Evolutionary conservation across 2,329 filamentous ascomycete genomes (phyloP).

Genomic region (Ascochyta clinopodiicola): DNA sequence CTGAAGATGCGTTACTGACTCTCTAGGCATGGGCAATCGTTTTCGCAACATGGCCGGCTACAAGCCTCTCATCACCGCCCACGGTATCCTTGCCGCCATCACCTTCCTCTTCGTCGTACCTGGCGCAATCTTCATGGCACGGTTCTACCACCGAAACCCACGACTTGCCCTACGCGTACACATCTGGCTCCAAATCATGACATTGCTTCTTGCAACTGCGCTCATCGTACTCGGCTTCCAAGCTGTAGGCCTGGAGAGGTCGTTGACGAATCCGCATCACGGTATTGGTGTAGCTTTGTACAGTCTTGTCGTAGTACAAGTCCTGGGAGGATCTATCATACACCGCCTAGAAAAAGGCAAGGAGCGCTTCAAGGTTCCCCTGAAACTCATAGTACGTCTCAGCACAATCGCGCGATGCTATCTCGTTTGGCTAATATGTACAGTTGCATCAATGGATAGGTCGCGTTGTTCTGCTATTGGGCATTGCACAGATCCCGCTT

Average conservation of each 20-base stretch:
- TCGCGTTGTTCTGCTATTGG: slow-evolving; percentile 76
- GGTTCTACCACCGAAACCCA: slow-evolving; percentile 71
- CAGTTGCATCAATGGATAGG: slow-evolving; percentile 90
- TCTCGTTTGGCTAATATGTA: slow-evolving; percentile 36
- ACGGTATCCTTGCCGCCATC: slow-evolving; percentile 74
- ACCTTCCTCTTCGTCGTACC: slow-evolving; percentile 79
- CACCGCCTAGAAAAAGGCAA: slow-evolving; percentile 61
- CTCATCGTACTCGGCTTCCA: slow-evolving; percentile 79
- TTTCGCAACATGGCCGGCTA: slow-evolving; percentile 75
- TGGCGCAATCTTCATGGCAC: slow-evolving; percentile 73
- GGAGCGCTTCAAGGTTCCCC: slow-evolving; percentile 60
- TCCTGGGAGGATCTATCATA: slow-evolving; percentile 72
- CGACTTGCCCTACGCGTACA: slow-evolving; percentile 71
- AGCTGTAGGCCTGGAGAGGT: slow-evolving; percentile 75
- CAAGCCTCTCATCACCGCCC: slow-evolving; percentile 71
- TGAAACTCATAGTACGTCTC: slow-evolving; percentile 62
- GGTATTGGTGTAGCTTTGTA: slow-evolving; percentile 83
- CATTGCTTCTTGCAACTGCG: slow-evolving; percentile 71
- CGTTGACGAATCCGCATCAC: slow-evolving; percentile 81
- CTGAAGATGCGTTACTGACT: slow-evolving; percentile 18
- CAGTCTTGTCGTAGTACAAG: slow-evolving; percentile 73
- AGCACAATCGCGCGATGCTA: too few relatives aligned
- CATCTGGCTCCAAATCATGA: slow-evolving; percentile 75
- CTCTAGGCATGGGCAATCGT: slow-evolving; percentile 80
- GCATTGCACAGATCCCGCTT: slow-evolving; percentile 84